These are phyloP conservation scores for Obelidium mucronatum DNA, from an alignment of 192 early-diverging fungal genomes.

Conservation along the genomic window DNA sequence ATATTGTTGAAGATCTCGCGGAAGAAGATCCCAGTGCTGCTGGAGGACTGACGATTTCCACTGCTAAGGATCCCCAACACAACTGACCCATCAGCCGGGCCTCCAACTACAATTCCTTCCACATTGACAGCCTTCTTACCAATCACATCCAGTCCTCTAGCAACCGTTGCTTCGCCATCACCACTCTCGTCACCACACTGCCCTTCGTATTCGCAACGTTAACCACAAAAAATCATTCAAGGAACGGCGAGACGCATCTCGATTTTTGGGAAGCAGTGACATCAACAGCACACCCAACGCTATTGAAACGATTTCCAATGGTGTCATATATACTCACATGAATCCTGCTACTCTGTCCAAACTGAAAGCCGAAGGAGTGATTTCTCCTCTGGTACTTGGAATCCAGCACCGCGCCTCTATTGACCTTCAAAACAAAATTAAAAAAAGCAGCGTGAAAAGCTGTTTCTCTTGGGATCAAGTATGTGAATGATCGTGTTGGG, in stretches of 20 bases:
- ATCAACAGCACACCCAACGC: background rate
- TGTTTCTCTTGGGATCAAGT: background rate
- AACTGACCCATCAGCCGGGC: too few relatives aligned
- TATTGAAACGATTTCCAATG: slow-evolving; percentile 12
- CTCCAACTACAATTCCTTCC: too few relatives aligned
- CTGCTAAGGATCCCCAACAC: too few relatives aligned
- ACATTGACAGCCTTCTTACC: too few relatives aligned
- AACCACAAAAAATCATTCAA: too few relatives aligned
- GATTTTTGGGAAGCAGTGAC: background rate
- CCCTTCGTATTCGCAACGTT: too few relatives aligned
- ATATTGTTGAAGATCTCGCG: background rate
- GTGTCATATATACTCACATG: slow-evolving; percentile 22
- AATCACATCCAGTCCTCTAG: too few relatives aligned
- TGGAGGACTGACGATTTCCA: too few relatives aligned
- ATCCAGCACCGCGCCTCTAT: background rate
- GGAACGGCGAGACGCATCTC: background rate
- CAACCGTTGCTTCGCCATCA: too few relatives aligned
- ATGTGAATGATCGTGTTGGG: slow-evolving; percentile 11
- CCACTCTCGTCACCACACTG: too few relatives aligned
- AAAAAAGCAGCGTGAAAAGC: background rate
- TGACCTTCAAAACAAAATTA: background rate
- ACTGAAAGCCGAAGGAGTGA: background rate
- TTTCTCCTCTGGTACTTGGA: background rate
- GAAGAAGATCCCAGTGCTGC: too few relatives aligned
- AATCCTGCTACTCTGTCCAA: background rate